These are phyloP conservation scores for Elaeis oleifera DNA, from an alignment of 202 grass and related monocot genomes.

Conservation along the genomic window DNA sequence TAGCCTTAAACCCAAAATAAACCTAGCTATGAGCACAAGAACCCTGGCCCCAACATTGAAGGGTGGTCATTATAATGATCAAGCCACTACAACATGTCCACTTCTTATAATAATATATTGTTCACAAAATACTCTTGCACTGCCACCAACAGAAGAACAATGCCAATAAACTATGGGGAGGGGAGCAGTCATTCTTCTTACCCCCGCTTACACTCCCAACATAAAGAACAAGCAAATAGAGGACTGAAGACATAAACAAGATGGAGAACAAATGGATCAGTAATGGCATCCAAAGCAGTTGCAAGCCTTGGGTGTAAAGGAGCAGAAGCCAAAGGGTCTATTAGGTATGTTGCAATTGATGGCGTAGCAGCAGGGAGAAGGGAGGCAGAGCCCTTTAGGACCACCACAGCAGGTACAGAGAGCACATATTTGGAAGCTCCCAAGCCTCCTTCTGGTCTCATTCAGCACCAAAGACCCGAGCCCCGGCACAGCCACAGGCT, in stretches of 20 bases:
- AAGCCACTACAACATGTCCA: too few relatives aligned
- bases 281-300: conserved; percentile 51
- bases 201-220: neutral
- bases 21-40: too few relatives aligned
- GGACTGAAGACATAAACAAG: conserved; percentile 22
- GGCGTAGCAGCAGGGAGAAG: conserved; percentile 82
- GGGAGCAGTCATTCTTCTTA: neutral
- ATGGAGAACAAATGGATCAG: conserved; percentile 28
- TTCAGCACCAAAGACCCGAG: conserved; percentile 38
- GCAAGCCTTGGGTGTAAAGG: conserved; percentile 80
- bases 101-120: too few relatives aligned
- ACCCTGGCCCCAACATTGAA: too few relatives aligned
- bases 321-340: conserved; percentile 86
- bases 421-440: conserved; percentile 75
- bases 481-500: conserved; percentile 6
- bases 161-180: too few relatives aligned
- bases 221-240: conserved; percentile 10
- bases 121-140: too few relatives aligned
- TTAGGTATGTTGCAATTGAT: conserved; percentile 98
- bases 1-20: too few relatives aligned
- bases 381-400: conserved; percentile 41
- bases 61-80: too few relatives aligned
- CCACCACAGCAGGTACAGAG: conserved; percentile 81
- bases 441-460: conserved; percentile 54
- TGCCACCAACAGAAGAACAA: too few relatives aligned